phyloP scores from a whole-genome alignment of 2,329 filamentous ascomycete species.

The Ustulina deusta region DNA sequence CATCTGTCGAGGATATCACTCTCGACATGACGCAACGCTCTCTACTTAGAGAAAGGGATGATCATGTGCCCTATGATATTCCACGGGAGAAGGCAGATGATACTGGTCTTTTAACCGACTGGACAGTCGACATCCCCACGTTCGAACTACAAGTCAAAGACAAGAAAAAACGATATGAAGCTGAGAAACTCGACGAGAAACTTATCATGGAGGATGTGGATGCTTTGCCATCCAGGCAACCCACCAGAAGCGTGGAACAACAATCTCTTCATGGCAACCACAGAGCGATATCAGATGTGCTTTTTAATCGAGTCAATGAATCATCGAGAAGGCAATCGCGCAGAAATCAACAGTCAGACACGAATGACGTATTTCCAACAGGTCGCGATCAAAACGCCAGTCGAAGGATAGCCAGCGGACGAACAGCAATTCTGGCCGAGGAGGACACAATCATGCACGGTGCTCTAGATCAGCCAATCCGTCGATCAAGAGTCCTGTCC shows the following conservation, averaged over 20 bases:
- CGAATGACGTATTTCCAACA: conserved; percentile 11
- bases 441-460: conserved; percentile 38
- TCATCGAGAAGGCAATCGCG: conserved; percentile 32
- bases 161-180: conserved; percentile 41
- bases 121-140: conserved; percentile 50
- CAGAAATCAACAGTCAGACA: conserved; percentile 6
- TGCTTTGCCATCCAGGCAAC: conserved; percentile 17
- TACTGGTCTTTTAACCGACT: conserved; percentile 39
- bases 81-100: conserved; percentile 18
- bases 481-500: conserved; percentile 44
- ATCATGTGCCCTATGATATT: conserved; percentile 14
- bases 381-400: conserved; percentile 25
- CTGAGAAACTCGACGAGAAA: conserved; percentile 39
- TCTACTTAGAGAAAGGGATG: conserved; percentile 39
- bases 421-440: conserved; percentile 30
- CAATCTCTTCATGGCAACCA: conserved; percentile 33
- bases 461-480: conserved; percentile 39
- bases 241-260: conserved; percentile 24
- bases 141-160: conserved; percentile 46
- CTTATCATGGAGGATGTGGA: conserved; percentile 37
- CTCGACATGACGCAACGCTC: conserved; percentile 48
- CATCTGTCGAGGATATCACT: conserved; percentile 47
- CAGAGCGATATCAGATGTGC: conserved; percentile 43
- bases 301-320: conserved; percentile 45
- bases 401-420: conserved; percentile 28